Conservation (phyloP, 805 yeast genomes). For the Lipomyces japonicus region DNA sequence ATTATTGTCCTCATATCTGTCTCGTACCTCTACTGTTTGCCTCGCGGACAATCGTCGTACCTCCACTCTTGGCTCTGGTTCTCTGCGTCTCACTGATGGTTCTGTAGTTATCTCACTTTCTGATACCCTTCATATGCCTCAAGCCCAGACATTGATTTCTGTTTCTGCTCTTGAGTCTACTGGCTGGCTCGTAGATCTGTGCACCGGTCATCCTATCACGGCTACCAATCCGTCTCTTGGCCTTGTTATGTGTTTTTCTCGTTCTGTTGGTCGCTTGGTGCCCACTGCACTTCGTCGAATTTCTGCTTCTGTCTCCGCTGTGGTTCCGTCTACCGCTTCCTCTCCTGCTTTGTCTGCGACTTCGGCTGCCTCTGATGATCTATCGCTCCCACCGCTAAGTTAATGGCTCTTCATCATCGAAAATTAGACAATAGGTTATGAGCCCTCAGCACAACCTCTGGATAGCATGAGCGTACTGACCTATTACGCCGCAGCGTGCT, state of each 20-base stretch:
- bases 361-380: no score
- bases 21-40: no score
- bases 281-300: neutral
- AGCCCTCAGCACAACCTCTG: no score
- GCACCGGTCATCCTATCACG: neutral
- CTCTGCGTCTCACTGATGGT: neutral
- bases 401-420: no score
- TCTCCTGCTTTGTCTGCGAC: no score
- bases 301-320: neutral
- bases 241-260: neutral
- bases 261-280: neutral
- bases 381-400: no score
- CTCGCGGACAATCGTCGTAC: neutral
- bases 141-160: neutral
- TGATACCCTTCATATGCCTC: neutral
- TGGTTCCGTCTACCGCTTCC: no score
- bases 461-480: no score
- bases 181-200: neutral
- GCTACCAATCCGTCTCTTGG: neutral
- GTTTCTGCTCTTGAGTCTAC: neutral
- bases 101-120: neutral
- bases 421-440: no score
- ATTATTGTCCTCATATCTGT: neutral
- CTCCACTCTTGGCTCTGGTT: neutral
- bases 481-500: no score